These are phyloP conservation scores for Orbilia ellipsospora DNA, from an alignment of 2,329 filamentous ascomycete species.

Conservation along the genomic window DNA sequence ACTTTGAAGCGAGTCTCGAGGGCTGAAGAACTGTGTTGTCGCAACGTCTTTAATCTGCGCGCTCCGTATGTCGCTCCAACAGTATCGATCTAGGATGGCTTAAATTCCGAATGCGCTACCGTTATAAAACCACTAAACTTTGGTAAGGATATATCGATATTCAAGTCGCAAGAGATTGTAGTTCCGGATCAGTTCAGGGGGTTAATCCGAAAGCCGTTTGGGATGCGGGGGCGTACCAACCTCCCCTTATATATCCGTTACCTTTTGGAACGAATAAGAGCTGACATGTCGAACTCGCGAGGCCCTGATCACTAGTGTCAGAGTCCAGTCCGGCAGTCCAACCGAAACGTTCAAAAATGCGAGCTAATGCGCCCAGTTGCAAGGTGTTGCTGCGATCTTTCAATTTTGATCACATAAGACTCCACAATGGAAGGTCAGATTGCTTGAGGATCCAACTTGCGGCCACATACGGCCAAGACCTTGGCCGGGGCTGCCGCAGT, in stretches of 20 bases:
- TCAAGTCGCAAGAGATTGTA: no score
- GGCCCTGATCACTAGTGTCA: conserved; percentile 20
- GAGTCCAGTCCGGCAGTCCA: conserved; percentile 49
- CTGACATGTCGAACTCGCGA: conserved; percentile 14
- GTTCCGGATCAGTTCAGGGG: neutral
- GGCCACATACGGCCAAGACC: neutral
- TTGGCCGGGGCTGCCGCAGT: conserved; percentile 8
- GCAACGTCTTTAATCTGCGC: conserved; percentile 2
- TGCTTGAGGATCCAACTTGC: conserved; percentile 20
- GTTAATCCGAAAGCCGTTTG: conserved; percentile 15
- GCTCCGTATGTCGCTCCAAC: neutral
- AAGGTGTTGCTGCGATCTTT: conserved; percentile 33
- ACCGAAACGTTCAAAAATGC: conserved; percentile 34
- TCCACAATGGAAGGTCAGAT: conserved; percentile 15
- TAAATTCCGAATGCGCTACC: no score
- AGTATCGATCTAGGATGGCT: neutral
- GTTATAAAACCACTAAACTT: no score
- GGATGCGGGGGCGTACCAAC: conserved; percentile 45
- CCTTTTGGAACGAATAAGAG: conserved; percentile 6
- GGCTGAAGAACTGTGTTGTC: conserved; percentile 23
- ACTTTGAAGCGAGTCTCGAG: neutral
- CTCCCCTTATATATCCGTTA: conserved; percentile 36
- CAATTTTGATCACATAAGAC: conserved; percentile 14
- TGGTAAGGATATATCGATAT: no score
- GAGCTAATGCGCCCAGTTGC: conserved; percentile 41